Conservation (phyloP, 164 flowering plant genomes). For the Umbellularia californica region DNA sequence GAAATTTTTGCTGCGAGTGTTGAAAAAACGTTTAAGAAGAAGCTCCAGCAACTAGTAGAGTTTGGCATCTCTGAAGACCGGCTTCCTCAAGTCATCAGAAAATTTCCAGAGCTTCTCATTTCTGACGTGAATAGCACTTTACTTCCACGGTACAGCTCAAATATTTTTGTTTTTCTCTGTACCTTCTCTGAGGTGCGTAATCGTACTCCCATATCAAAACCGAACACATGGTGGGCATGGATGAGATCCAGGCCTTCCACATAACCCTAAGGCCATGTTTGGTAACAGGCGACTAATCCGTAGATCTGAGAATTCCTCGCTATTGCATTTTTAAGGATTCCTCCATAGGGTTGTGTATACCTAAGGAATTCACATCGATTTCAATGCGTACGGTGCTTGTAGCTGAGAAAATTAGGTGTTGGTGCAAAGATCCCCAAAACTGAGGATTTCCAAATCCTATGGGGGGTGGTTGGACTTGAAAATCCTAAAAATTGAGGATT, state of each 20-base stretch:
- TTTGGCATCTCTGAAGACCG: constrained; percentile 50
- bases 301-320: too few species aligned
- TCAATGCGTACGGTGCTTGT: too few species aligned
- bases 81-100: constrained; percentile 64
- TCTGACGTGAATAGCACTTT: constrained; percentile 53
- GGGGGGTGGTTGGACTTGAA: too few species aligned
- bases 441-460: too few species aligned
- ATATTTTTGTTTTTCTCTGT: background rate
- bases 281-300: too few species aligned
- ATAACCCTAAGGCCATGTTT: background rate
- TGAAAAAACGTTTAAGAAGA: constrained; percentile 63
- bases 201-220: background rate
- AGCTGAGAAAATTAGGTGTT: too few species aligned
- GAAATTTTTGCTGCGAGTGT: constrained; percentile 68
- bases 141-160: constrained; percentile 59
- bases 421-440: too few species aligned
- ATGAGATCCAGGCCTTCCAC: background rate
- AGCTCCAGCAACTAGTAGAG: constrained; percentile 48
- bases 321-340: too few species aligned
- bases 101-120: constrained; percentile 83
- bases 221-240: too few species aligned
- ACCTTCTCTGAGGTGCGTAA: background rate
- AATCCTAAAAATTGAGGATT: too few species aligned
- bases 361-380: too few species aligned
- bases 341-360: too few species aligned